Evolutionary conservation across 768 basidiomycete genomes (phyloP), one percentile per base, ranked within the genome.

Genomic region (Lepiota venenata): DNA sequence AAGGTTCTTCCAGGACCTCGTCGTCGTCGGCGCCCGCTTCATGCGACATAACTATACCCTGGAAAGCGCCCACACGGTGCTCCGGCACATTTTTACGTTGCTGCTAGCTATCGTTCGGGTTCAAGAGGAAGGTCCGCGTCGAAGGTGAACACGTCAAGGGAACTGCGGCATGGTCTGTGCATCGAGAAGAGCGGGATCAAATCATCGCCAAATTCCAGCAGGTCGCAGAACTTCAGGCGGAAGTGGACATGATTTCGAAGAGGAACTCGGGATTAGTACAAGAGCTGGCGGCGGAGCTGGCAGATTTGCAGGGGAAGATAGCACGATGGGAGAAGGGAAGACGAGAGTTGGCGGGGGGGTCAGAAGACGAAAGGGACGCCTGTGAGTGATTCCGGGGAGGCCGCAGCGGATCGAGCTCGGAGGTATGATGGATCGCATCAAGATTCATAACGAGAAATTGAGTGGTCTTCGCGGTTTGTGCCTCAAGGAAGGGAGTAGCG

Each of bases 1-100:
- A 1, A 68, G 65, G 47, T 78, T 73, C 61, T 78, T 78, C 66
- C 70, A 74, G 58, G 65, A 70, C 20, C 70, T 71, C 20, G 64
- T 76, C 22, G 71, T 69, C 42, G 67, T 67, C 59, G 76, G 75
- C 32, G 75, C 77, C 2, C 52, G 53, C 10, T 54, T 74, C 15
- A 64, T 69, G 21, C 72, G 76, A 37, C 72, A 75, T 50, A 56
- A 56, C 37, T 63, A 64, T 37, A 69, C 67, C 1, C 56, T 63
- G 20, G 42, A 62, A 6, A 69, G 68, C 21, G 65, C 77, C 3
- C 66, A 62, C 1, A 41, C 62, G 22, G 59, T 74, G 47, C 48
- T 77, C 5, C 64, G 66, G 15, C 63, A 66, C 48, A 56, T 77
- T 58, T 51, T 64, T 10, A 52, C 50, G 14, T 38, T 56, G 9